Evolutionary conservation across 257 asterid genomes (phyloP).

Genomic region (Osmanthus fragrans): DNA sequence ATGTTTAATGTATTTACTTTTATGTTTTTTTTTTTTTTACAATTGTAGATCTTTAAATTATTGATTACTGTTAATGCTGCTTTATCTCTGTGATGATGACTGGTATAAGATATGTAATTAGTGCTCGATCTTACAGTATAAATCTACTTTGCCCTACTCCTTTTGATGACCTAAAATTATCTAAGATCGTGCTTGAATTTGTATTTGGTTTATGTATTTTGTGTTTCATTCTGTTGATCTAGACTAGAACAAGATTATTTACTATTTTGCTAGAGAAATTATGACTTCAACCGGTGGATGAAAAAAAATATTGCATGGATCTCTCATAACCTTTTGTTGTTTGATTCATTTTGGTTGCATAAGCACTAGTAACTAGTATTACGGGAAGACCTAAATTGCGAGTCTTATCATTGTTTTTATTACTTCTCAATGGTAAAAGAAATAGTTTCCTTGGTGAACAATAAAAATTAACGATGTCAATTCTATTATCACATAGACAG

Average conservation of each 20-base stretch:
- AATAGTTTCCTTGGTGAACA: not conserved
- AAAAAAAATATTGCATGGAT: too few species aligned
- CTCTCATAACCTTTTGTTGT: not conserved
- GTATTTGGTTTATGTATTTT: not conserved
- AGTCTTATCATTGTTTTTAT: not conserved
- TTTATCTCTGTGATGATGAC: not conserved
- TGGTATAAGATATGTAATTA: not conserved
- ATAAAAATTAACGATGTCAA: too few species aligned
- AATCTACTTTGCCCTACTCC: not conserved
- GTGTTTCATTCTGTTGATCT: not conserved
- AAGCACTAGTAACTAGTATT: not conserved
- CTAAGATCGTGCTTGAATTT: not conserved
- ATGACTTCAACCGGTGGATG: not conserved
- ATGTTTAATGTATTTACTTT: not conserved
- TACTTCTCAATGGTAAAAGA: not conserved
- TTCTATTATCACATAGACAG: not conserved
- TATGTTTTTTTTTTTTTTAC: not conserved
- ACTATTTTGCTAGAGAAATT: not conserved
- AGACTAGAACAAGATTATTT: not conserved
- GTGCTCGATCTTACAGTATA: not conserved
- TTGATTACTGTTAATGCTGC: not conserved
- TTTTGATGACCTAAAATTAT: not conserved
- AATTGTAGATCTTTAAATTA: not conserved
- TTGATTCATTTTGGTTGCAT: not conserved
- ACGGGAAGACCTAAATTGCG: not conserved